Conservation (phyloP, 495 filamentous ascomycete species). For the Aspergillus steynii region DNA sequence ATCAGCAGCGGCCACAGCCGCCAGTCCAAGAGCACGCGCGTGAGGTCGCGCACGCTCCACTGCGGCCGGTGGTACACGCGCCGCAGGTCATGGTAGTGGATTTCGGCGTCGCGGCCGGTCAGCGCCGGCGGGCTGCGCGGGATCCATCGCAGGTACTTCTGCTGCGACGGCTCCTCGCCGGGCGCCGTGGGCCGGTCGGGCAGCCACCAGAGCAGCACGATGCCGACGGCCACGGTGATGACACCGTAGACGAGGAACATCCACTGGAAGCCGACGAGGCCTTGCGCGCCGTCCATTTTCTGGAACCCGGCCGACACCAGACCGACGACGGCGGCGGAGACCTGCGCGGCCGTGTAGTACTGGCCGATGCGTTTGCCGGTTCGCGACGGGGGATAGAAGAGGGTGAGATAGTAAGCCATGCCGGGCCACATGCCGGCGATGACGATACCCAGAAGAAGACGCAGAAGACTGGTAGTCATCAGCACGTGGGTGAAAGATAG, state of each 20-base stretch:
- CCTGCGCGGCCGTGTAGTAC: slow-evolving; percentile 86
- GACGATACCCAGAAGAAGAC: slow-evolving; percentile 83
- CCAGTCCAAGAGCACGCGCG: slow-evolving; percentile 75
- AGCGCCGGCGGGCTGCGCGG: slow-evolving; percentile 68
- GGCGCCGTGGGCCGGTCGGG: slow-evolving; percentile 78
- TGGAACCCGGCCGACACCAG: slow-evolving; percentile 90
- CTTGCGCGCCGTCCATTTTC: slow-evolving; percentile 77
- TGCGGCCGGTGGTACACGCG: slow-evolving; percentile 71
- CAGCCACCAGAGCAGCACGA: slow-evolving; percentile 82
- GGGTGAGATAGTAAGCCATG: slow-evolving; percentile 89
- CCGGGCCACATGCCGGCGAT: slow-evolving; percentile 95
- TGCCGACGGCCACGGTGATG: slow-evolving; percentile 66
- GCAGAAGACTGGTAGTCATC: slow-evolving; percentile 57
- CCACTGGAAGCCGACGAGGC: slow-evolving; percentile 86
- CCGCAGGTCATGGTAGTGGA: slow-evolving; percentile 84
- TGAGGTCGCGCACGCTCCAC: slow-evolving; percentile 71
- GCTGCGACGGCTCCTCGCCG: slow-evolving; percentile 44
- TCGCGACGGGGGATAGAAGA: slow-evolving; percentile 86
- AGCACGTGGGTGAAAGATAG: too few relatives aligned
- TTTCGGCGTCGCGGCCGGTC: slow-evolving; percentile 71
- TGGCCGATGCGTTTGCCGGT: slow-evolving; percentile 86
- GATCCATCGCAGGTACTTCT: slow-evolving; percentile 56
- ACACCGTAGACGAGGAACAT: slow-evolving; percentile 93
- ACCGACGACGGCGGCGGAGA: slow-evolving; percentile 87
- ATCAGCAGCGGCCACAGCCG: slow-evolving; percentile 78